phyloP scores from a whole-genome alignment of 129 eudicot genomes.

The Centaurea solstitialis region DNA sequence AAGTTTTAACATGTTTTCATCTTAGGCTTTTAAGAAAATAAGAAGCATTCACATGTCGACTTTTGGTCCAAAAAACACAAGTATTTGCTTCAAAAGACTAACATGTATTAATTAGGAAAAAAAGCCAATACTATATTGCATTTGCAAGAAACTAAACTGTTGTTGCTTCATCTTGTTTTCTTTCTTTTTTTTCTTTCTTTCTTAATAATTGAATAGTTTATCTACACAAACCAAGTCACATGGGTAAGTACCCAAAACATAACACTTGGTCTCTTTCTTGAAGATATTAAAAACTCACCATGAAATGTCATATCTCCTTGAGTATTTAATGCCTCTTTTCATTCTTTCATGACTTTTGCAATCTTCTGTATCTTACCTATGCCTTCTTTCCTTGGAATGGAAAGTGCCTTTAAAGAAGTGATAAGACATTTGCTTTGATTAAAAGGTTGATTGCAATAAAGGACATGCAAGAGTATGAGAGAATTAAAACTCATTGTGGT shows the following conservation, averaged over 20 bases:
- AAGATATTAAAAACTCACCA: conserved; percentile 29
- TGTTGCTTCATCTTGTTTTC: background rate
- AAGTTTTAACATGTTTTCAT: background rate
- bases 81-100: background rate
- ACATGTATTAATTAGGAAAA: background rate
- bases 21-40: background rate
- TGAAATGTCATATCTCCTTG: conserved; percentile 34
- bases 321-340: conserved; percentile 39
- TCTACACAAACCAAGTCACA: conserved; percentile 32
- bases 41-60: background rate
- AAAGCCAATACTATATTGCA: background rate
- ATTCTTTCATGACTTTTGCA: conserved; percentile 39
- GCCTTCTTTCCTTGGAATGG: conserved; percentile 34
- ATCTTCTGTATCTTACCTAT: conserved; percentile 39
- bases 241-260: conserved; percentile 37
- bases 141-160: background rate
- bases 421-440: conserved; percentile 43
- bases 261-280: conserved; percentile 35
- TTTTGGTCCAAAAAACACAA: background rate
- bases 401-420: conserved; percentile 28
- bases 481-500: conserved; percentile 42
- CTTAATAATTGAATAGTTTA: background rate
- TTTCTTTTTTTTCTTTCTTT: conserved; percentile 4
- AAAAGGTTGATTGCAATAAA: conserved; percentile 36
- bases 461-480: conserved; percentile 38